A percentile compares a stretch with the other conserved stretches of the same genome.
These are phyloP conservation scores for Ogataea siamensis DNA, from an alignment of 805 yeast genomes.

Conservation along the genomic window DNA sequence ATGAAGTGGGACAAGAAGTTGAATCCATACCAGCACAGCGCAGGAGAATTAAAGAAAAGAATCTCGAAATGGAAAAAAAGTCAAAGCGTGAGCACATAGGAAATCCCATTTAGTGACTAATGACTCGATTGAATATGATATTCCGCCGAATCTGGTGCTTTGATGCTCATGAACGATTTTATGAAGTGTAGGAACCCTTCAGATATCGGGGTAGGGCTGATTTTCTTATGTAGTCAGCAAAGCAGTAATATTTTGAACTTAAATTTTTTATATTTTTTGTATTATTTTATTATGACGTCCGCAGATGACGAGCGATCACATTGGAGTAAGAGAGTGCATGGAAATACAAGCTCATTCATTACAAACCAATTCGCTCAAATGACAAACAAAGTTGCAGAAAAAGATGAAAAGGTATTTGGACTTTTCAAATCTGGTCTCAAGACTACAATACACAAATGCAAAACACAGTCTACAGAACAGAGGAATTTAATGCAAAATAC, in stretches of 20 bases:
- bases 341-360: conserved; percentile 13
- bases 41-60: conserved; percentile 78
- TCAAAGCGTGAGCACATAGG: conserved; percentile 8
- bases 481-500: conserved; percentile 3
- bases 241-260: background rate
- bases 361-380: conserved; percentile 7
- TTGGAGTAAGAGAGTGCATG: conserved; percentile 19
- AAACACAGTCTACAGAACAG: conserved; percentile 6
- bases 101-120: too few relatives aligned
- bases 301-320: background rate
- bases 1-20: conserved; percentile 92
- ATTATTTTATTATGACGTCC: background rate
- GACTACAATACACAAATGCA: conserved; percentile 16
- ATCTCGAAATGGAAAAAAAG: conserved; percentile 64
- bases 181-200: too few relatives aligned
- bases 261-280: too few relatives aligned
- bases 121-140: too few relatives aligned
- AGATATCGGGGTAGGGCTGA: too few relatives aligned
- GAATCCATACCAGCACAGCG: conserved; percentile 77
- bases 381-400: conserved; percentile 15
- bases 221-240: too few relatives aligned
- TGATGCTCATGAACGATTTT: too few relatives aligned
- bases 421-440: conserved; percentile 19
- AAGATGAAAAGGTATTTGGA: conserved; percentile 18
- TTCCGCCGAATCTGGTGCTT: too few relatives aligned